Conservation (phyloP, 2,329 filamentous ascomycete species). For the Dactylellina parvicollis region DNA sequence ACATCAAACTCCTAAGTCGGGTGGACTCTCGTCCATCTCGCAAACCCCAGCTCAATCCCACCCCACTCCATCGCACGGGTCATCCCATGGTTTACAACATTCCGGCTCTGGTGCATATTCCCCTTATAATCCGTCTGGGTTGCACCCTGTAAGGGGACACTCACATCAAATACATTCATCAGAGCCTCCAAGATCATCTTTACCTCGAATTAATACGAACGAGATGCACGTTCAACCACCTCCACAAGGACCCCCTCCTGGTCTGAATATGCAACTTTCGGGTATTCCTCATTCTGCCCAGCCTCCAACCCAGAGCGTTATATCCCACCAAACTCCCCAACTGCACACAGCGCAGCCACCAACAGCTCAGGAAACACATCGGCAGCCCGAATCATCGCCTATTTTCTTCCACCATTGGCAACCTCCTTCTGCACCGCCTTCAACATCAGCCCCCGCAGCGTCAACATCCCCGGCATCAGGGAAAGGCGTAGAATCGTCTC, state of each 20-base stretch:
- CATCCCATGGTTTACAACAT: slow-evolving; percentile 52
- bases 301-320: slow-evolving; percentile 35
- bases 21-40: slow-evolving; percentile 61
- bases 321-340: slow-evolving; percentile 49
- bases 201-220: slow-evolving; percentile 67
- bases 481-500: slow-evolving; percentile 57
- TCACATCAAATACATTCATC: slow-evolving; percentile 45
- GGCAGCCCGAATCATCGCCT: slow-evolving; percentile 50
- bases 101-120: slow-evolving; percentile 59
- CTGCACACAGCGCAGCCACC: slow-evolving; percentile 28
- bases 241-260: slow-evolving; percentile 58
- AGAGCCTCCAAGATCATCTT: slow-evolving; percentile 63
- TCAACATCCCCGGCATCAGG: slow-evolving; percentile 56
- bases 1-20: slow-evolving; percentile 53
- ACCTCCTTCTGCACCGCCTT: slow-evolving; percentile 55
- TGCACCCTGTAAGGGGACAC: slow-evolving; percentile 60
- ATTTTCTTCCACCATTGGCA: slow-evolving; percentile 58
- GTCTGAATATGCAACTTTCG: slow-evolving; percentile 49
- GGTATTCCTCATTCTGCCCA: slow-evolving; percentile 53
- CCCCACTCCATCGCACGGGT: slow-evolving; percentile 57
- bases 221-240: slow-evolving; percentile 66
- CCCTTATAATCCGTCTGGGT: slow-evolving; percentile 59
- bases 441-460: slow-evolving; percentile 46
- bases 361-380: slow-evolving; percentile 36
- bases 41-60: slow-evolving; percentile 60